phyloP scores from a whole-genome alignment of 2,329 filamentous ascomycete genomes.

The Plectosphaerella sp. region DNA sequence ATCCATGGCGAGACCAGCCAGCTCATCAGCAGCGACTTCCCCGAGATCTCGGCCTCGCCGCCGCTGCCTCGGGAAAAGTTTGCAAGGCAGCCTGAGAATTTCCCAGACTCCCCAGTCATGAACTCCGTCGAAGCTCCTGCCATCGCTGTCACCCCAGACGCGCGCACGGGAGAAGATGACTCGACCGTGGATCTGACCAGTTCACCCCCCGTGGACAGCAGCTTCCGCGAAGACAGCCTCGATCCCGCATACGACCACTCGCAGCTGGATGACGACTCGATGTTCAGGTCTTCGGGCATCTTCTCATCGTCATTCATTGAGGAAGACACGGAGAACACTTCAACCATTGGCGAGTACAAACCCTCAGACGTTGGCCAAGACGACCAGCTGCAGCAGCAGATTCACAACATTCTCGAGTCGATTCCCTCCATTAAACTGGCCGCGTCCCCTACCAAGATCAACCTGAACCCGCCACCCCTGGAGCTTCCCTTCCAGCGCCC shows the following conservation, averaged over 20 bases:
- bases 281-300: conserved; percentile 36
- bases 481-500: conserved; percentile 48
- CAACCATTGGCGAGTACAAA: conserved; percentile 26
- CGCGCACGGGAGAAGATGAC: not conserved
- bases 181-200: conserved; percentile 18
- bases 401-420: conserved; percentile 70
- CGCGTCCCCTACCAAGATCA: conserved; percentile 39
- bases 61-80: conserved; percentile 26
- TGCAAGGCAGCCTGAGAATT: not conserved
- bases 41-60: conserved; percentile 41
- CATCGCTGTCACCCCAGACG: not conserved
- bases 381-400: conserved; percentile 73
- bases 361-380: conserved; percentile 41
- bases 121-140: not conserved
- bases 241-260: conserved; percentile 8
- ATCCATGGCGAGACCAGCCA: conserved; percentile 31
- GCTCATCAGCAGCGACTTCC: conserved; percentile 36
- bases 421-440: conserved; percentile 78
- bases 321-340: conserved; percentile 41
- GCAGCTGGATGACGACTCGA: conserved; percentile 20
- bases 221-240: conserved; percentile 4
- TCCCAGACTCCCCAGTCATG: not conserved
- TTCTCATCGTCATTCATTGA: conserved; percentile 38
- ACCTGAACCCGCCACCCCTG: conserved; percentile 56
- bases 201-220: conserved; percentile 34